Percentiles rank a stretch among this genome's conserved stretches.
Conservation (phyloP, 108 stramenopile genomes). For the Thalassiosira profunda region DNA sequence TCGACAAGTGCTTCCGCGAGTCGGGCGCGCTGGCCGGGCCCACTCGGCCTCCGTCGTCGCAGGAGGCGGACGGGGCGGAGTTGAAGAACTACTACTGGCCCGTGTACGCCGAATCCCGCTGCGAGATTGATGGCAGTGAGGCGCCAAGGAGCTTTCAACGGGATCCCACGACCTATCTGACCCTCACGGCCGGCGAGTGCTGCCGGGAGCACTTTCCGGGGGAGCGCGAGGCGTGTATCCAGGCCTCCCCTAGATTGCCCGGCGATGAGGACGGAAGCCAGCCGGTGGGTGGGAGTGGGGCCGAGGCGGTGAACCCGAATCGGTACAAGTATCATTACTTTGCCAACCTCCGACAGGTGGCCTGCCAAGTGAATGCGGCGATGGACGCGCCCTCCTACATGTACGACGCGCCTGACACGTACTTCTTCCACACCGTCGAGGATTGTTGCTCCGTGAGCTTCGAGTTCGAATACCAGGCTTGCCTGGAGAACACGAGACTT, state of each 20-base stretch:
- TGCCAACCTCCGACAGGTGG: constrained; percentile 2
- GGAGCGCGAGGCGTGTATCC: not conserved
- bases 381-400: constrained; percentile 5
- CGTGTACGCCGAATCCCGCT: not conserved
- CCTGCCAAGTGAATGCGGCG: not conserved
- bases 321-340: constrained; percentile 5
- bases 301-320: not conserved
- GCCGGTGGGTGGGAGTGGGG: too few relatives aligned
- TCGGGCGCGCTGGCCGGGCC: not conserved
- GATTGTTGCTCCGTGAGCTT: constrained; percentile 5
- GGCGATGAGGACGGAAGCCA: not conserved
- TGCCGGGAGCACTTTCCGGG: constrained; percentile 12
- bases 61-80: not conserved
- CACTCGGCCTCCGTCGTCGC: constrained; percentile 14
- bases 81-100: constrained; percentile 10
- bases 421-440: constrained; percentile 6
- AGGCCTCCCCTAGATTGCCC: not conserved
- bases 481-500: not conserved
- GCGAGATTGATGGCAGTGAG: not conserved
- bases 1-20: not conserved
- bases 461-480: constrained; percentile 1
- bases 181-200: constrained; percentile 3
- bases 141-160: constrained; percentile 6
- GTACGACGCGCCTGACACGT: not conserved
- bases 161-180: constrained; percentile 16